Percentiles rank a stretch among this genome's conserved stretches.
Evolutionary conservation across 202 grass and related monocot genomes (phyloP).

Genomic region (Zoysia matrella): DNA sequence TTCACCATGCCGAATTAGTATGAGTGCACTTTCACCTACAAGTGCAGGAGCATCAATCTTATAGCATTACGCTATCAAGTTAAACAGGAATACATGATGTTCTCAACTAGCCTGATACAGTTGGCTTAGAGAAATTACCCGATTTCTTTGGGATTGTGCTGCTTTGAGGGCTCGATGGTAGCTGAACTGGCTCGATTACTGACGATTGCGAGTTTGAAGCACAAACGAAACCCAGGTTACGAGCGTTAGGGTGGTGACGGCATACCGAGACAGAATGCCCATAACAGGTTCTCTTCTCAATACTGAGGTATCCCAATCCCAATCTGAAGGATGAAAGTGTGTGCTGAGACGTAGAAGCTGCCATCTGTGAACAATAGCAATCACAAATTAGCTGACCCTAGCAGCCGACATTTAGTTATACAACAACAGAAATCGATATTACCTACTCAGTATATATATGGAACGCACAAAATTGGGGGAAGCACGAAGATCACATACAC

Average conservation of each 20-base stretch:
- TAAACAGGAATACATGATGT: neutral
- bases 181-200: conserved; percentile 55
- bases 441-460: neutral
- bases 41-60: neutral
- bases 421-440: neutral
- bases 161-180: conserved; percentile 48
- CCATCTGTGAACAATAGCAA: conserved; percentile 57
- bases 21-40: conserved; percentile 88
- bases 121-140: conserved; percentile 40
- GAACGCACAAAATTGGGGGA: neutral
- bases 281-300: conserved; percentile 19
- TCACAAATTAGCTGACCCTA: conserved; percentile 19
- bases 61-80: neutral
- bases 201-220: conserved; percentile 61
- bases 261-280: conserved; percentile 34
- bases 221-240: conserved; percentile 46
- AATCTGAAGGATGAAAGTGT: conserved; percentile 51
- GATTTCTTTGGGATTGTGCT: conserved; percentile 64
- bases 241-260: conserved; percentile 4
- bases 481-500: conserved; percentile 23
- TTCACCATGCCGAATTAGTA: conserved; percentile 89
- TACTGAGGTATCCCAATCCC: conserved; percentile 15
- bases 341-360: conserved; percentile 59
- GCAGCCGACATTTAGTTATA: too few species aligned
- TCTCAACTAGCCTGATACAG: neutral